Evolutionary conservation across 1,139 yeast species (phyloP).

Genomic region (Scheffersomyces segobiensis): DNA sequence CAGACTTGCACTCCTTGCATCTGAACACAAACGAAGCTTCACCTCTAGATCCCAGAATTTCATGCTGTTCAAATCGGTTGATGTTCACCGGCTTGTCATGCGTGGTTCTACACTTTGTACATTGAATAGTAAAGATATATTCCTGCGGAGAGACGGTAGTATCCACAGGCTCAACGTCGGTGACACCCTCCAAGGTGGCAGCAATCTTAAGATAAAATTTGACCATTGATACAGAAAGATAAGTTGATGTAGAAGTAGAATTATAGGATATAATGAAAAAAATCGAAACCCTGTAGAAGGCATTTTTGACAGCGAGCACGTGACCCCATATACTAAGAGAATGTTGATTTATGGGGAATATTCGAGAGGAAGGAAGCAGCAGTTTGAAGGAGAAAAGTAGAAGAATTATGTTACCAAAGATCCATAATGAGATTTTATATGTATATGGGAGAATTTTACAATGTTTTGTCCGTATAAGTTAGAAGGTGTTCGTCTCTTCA

Average conservation of each 20-base stretch:
- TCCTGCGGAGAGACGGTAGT: slow-evolving; percentile 63
- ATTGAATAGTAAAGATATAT: slow-evolving; percentile 69
- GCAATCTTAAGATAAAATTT: slow-evolving; percentile 48
- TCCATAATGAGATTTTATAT: too few relatives aligned
- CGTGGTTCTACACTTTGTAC: slow-evolving; percentile 77
- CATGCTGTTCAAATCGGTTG: slow-evolving; percentile 61
- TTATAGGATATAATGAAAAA: not conserved
- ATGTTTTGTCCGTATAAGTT: too few relatives aligned
- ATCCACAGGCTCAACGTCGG: slow-evolving; percentile 66
- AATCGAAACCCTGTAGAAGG: not conserved
- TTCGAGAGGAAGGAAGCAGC: not conserved
- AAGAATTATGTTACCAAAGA: too few relatives aligned
- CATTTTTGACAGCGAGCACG: not conserved
- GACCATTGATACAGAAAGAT: slow-evolving; percentile 27
- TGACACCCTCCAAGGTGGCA: slow-evolving; percentile 66
- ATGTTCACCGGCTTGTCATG: slow-evolving; percentile 77
- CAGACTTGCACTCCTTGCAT: slow-evolving; percentile 64
- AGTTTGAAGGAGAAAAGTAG: not conserved
- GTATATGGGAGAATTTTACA: not conserved
- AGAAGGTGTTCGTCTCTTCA: not conserved
- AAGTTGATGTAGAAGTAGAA: not conserved
- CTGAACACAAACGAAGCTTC: slow-evolving; percentile 82
- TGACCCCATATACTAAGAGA: not conserved
- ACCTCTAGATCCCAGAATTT: slow-evolving; percentile 73
- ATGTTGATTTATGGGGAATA: not conserved